Evolutionary conservation across 768 basidiomycete genomes (phyloP).

Genomic region (Pisolithus microcarpus): DNA sequence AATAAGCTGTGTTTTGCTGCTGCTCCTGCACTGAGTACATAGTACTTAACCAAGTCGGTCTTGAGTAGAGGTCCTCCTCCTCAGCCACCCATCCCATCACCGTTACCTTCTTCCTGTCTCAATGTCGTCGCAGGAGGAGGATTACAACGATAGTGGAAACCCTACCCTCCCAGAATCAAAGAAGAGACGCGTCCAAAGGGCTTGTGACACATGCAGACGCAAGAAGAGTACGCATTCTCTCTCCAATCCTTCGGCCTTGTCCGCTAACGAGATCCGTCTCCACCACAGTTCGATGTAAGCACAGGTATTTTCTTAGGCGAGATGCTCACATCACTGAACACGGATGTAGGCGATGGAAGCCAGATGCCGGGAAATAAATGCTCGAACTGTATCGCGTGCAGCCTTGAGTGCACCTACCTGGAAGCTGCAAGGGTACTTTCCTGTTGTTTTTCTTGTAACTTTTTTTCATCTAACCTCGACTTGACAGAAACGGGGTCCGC

Average conservation of each 20-base stretch:
- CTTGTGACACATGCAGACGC: conserved; percentile 75
- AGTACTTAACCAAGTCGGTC: not conserved
- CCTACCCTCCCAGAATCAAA: conserved; percentile 36
- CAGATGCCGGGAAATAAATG: conserved; percentile 48
- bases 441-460: not conserved
- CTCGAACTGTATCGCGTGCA: conserved; percentile 46
- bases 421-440: conserved; percentile 45
- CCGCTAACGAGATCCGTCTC: conserved; percentile 6
- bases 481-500: conserved; percentile 35
- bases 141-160: conserved; percentile 42
- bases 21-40: too few relatives aligned
- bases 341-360: conserved; percentile 50
- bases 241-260: not conserved
- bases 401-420: conserved; percentile 47
- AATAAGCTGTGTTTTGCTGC: too few relatives aligned
- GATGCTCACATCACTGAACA: not conserved
- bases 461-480: not conserved
- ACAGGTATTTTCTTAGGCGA: not conserved
- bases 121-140: conserved; percentile 67
- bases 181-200: conserved; percentile 68
- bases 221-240: conserved; percentile 62
- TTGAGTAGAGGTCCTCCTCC: not conserved
- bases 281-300: conserved; percentile 55
- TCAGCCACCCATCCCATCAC: not conserved
- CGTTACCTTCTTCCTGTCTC: not conserved